Base-by-base conservation (phyloP, 768 basidiomycete genomes). In the Macrocybe gigantea region DNA sequence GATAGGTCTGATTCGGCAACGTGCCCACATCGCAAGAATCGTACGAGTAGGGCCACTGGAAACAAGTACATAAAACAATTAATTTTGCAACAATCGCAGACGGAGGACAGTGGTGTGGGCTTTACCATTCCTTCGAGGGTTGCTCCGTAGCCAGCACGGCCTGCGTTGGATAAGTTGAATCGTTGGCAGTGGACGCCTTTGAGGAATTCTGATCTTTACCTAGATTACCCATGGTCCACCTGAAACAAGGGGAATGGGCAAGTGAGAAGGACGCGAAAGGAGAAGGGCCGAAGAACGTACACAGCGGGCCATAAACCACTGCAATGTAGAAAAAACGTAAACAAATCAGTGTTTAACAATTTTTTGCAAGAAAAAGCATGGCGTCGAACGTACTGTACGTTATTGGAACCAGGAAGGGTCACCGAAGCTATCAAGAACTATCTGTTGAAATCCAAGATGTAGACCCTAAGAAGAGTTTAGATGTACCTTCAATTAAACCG, bases 1-100 rank as follows among this genome's bases (percentile, higher is more conserved):
- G 79, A 53, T 81, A 63, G 6, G 85, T 78, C 62, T 94, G 93
- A 63, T 92, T 92, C 3, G 78, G 70, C 5, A 87, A 65, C 1
- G 89, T 92, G 3, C 90, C 90, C 9, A 88, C 76, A 60, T 92
- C 90, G 60, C 90, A 91, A 2, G 79, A 61, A 46, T 85, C 81
- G 54, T 85, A 85, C 9, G 77, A 73, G 58, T 83, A 85, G 6
- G 84, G 84, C 82, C 83, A 85, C 80, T 56, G 55, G 1, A 37
- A 22, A 13, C 38, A 11, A 33, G 30, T 30, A 29, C 22, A 34
- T 12, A 38, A 2, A 13, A 12, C 1, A 5, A 8, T 14, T 6
- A 8, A 10, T 5, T 4, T 30, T 22, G 7, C 38, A 42, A 39
- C 9, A 9, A 8, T 14, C 14, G 11, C 4, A 4, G 22, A 22